A percentile compares a stretch with the other conserved stretches of the same genome.
Conservation (phyloP, 2,329 filamentous ascomycete genomes). For the Lojkania enalia region DNA sequence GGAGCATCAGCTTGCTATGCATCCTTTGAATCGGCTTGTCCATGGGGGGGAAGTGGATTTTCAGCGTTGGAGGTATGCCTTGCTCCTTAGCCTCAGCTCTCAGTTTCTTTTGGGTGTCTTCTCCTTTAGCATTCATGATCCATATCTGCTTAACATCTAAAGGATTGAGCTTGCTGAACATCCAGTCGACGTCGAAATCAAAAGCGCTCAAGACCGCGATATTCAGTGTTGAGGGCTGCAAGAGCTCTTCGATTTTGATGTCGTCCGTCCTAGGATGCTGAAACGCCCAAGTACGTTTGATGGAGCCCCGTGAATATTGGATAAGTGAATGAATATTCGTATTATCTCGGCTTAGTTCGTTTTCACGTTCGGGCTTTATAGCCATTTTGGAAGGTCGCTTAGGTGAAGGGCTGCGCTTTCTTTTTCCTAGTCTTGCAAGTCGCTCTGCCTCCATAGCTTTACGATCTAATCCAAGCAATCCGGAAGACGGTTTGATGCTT, state of each 20-base stretch:
- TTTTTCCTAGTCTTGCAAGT: constrained; percentile 64
- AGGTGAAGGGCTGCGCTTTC: constrained; percentile 61
- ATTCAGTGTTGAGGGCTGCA: constrained; percentile 72
- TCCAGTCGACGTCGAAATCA: constrained; percentile 81
- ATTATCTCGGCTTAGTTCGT: not conserved
- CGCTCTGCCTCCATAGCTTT: constrained; percentile 86
- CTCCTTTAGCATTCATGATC: constrained; percentile 62
- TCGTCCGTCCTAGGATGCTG: constrained; percentile 69
- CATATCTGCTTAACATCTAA: constrained; percentile 54
- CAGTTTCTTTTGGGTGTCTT: constrained; percentile 36
- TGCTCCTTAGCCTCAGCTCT: constrained; percentile 32
- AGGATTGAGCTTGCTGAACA: constrained; percentile 68
- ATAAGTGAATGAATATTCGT: constrained; percentile 6
- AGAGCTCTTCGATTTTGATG: constrained; percentile 84
- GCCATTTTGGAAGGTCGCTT: constrained; percentile 31
- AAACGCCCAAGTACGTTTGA: constrained; percentile 80
- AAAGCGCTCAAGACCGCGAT: constrained; percentile 85
- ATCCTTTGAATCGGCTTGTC: constrained; percentile 70
- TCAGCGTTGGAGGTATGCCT: constrained; percentile 58
- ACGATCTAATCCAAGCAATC: constrained; percentile 66
- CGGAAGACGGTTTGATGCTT: constrained; percentile 15
- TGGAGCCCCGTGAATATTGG: constrained; percentile 62
- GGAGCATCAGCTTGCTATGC: constrained; percentile 92
- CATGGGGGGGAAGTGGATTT: constrained; percentile 82
- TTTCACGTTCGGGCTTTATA: not conserved